A percentile compares a stretch with the other conserved stretches of the same genome.
Evolutionary conservation across 2,329 filamentous ascomycete genomes (phyloP).

Genomic region (Aspergillus viridinutans): DNA sequence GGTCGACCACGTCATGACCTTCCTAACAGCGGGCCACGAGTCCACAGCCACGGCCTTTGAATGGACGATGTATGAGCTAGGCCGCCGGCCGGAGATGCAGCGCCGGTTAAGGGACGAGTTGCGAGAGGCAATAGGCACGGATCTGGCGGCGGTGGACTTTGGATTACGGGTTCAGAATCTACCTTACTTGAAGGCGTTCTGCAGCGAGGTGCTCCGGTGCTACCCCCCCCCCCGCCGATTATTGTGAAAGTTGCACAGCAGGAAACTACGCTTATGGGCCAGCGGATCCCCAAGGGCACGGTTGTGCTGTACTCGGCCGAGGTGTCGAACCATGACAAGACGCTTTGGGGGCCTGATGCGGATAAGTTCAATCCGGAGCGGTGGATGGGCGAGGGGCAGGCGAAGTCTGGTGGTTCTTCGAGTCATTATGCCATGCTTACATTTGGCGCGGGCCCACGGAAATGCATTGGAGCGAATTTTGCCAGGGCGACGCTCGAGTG

Average conservation of each 20-base stretch:
- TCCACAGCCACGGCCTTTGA: no score
- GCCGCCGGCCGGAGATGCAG: no score
- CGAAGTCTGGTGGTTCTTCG: slow-evolving; percentile 9
- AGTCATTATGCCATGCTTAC: slow-evolving; percentile 14
- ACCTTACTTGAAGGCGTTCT: neutral
- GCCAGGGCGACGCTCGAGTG: slow-evolving; percentile 12
- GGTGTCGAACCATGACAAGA: neutral
- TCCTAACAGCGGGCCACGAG: no score
- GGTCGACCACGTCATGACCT: no score
- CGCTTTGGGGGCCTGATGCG: neutral
- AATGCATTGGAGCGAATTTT: slow-evolving; percentile 16
- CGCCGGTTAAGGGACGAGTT: neutral
- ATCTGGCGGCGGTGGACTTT: neutral
- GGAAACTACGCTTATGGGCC: neutral
- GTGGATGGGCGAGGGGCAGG: neutral
- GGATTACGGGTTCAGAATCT: neutral
- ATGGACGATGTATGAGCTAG: no score
- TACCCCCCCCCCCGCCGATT: neutral
- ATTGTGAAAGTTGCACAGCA: neutral
- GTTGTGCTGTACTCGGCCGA: neutral
- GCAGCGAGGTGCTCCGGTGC: neutral
- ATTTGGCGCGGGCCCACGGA: slow-evolving; percentile 15
- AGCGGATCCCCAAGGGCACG: neutral
- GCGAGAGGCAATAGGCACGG: neutral
- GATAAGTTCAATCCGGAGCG: neutral